Evolutionary conservation across 2,329 filamentous ascomycete genomes (phyloP).

Genomic region (Diaporthe sp.): DNA sequence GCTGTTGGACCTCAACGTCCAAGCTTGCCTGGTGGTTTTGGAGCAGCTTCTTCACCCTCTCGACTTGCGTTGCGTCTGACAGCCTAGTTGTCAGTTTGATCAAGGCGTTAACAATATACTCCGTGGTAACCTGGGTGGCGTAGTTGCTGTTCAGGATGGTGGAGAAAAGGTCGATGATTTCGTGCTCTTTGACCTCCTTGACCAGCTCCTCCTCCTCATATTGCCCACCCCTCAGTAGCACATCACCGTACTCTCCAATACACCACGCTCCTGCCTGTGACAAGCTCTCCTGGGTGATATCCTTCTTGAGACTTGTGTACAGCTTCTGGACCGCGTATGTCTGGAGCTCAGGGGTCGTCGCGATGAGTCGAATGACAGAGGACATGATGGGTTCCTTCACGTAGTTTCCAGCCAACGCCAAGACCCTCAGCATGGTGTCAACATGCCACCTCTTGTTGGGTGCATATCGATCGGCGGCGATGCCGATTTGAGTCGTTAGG

Average conservation of each 20-base stretch:
- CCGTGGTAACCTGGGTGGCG: slow-evolving; percentile 88
- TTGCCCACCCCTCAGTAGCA: slow-evolving; percentile 87
- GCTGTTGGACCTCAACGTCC: slow-evolving; percentile 95
- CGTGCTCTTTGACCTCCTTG: slow-evolving; percentile 82
- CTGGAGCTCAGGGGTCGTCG: slow-evolving; percentile 93
- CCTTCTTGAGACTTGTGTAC: slow-evolving; percentile 90
- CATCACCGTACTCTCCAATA: slow-evolving; percentile 96
- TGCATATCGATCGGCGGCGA: slow-evolving; percentile 94
- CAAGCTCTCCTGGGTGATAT: slow-evolving; percentile 96
- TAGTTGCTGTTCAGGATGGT: slow-evolving; percentile 96
- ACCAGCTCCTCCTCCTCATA: slow-evolving; percentile 96
- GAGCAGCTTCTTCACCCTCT: slow-evolving; percentile 84
- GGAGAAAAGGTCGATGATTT: slow-evolving; percentile 92
- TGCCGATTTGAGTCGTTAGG: slow-evolving; percentile 98
- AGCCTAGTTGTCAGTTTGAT: slow-evolving; percentile 96
- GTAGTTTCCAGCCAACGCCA: slow-evolving; percentile 94
- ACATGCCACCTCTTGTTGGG: slow-evolving; percentile 99
- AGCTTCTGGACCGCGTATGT: slow-evolving; percentile 97
- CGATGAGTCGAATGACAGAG: slow-evolving; percentile 94
- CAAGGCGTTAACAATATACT: slow-evolving; percentile 95
- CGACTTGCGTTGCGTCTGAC: slow-evolving; percentile 85
- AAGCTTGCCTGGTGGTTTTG: slow-evolving; percentile 85
- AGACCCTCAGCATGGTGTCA: slow-evolving; percentile 94
- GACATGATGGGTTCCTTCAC: slow-evolving; percentile 98
- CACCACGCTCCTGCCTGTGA: slow-evolving; percentile 96